Base-by-base conservation (phyloP, 192 early-diverging fungal genomes). In the Coemansia erecta region DNA sequence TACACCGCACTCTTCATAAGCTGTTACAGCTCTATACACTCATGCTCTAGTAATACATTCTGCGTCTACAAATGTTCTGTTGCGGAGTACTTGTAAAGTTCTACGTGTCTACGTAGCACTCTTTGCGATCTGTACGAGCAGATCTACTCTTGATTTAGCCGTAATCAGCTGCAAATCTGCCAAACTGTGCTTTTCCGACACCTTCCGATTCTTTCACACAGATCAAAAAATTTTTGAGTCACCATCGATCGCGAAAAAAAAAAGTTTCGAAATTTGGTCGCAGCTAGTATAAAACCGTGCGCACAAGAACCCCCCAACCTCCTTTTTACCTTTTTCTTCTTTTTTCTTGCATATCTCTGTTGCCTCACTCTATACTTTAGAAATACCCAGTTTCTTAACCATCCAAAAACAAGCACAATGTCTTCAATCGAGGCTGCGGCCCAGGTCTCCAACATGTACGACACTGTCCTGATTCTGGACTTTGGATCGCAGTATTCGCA, bases 401-500 rank as follows among this genome's bases (percentile, higher is more conserved):
- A 13, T 39, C 6, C 35, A 23, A 39, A 41, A 61, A 53, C 13
- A 44, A 56, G 12, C 6, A 58, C 26, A 41, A 72, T 72, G 70
- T 56, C 70, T 46, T 37, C 74, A 31, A 71, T 31, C 61, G 68
- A 77, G 33, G 53, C 43, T 33, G 64, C 68, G 53, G 62, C 74
- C 21, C 64, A 90, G 62, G 88, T 94, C 63, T 84, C 90, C 72
- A 84, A 87, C 61, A 80, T 90, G 67, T 94, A 92, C 69, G 94
- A 98, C 72, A 96, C 94, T 60, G 88, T 98, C 81, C 88, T 98
- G 61, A 98, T 98, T 81, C 84, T 98, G 60, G 97, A 99, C 83
- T 97, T 97, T 86, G 97, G 97, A 63, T 95, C 93, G 31, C 97
- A 99, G 82, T 97, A 95, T 83, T 95, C 95, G 13, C 95, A 99